phyloP scores from a whole-genome alignment of 2,329 filamentous ascomycete genomes.

The Hymenoscyphus albidus region DNA sequence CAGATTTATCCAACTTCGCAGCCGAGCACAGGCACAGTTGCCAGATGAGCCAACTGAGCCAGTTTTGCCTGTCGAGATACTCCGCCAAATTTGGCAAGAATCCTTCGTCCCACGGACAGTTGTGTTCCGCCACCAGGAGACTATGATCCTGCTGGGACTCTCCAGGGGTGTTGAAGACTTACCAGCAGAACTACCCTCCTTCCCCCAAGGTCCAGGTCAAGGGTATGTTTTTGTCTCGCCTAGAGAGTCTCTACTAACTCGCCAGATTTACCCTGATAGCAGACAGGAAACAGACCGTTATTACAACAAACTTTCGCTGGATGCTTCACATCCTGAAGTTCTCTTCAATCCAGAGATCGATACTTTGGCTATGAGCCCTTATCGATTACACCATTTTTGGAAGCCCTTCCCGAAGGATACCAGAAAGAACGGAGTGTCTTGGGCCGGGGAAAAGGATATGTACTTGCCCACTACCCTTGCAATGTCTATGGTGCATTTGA shows the following conservation, averaged over 20 bases:
- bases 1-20: no score
- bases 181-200: neutral
- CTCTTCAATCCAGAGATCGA: constrained; percentile 1
- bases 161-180: neutral
- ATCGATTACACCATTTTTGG: neutral
- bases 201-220: neutral
- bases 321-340: neutral
- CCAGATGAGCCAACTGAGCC: neutral
- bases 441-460: no score
- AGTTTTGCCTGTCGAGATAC: neutral
- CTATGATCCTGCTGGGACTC: no score
- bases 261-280: neutral
- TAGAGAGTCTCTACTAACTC: neutral
- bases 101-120: neutral
- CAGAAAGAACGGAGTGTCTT: no score
- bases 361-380: neutral
- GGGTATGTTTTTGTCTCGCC: neutral
- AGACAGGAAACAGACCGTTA: neutral
- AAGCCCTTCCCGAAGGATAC: neutral
- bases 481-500: neutral
- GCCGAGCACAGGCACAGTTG: no score
- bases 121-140: neutral
- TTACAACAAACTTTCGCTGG: neutral
- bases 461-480: no score
- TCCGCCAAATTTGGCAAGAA: neutral